Evolutionary conservation across 164 flowering plant species (phyloP), one percentile per base, ranked within the genome.

Genomic region (Piper longum): DNA sequence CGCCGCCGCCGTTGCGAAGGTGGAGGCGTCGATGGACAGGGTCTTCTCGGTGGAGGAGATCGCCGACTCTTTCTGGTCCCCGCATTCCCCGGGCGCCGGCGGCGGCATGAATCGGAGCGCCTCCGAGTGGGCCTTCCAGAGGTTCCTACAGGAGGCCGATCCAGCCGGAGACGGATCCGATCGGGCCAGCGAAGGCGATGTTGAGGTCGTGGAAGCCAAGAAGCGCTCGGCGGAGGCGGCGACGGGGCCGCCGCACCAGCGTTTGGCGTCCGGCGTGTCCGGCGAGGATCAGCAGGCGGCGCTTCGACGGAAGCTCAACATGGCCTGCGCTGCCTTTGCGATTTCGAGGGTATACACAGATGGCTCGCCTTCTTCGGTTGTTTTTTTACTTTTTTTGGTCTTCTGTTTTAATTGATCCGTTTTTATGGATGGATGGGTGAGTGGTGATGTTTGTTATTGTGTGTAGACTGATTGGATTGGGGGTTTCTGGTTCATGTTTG

Each of bases 261-360:
- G 7, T 19, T 70, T 39, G 41, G 43, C 54, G 14, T 54, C 72
- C 36, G 79, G 69, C 59, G 48, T 62, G 8, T 56, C 67, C 4
- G 77, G 96, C 0, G 85, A 84, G 65, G 89, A 84, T 60, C 87
- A 91, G 67, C 96, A 85, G 69, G 84, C 80, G 19, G 68, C 79
- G 54, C 91, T 95, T 43, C 87, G 87, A 74, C 81, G 76, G 59
- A 81, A 79, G 26, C 95, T 95, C 65, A 77, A 87, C 62, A 67
- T 88, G 36, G 96, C 95, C 16, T 95, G 99, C 62, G 97, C 97
- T 16, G 99, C 97, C 48, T 92, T 88, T 6, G 97, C 95, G 16
- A 45, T 85, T 68, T 66, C 85, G 4, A 70, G 95, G 79, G 99
- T 95, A 74, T 45, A 26, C 36, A 26, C 36, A 66, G 36, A 40